phyloP scores from a whole-genome alignment of 2,329 filamentous ascomycete genomes.

The Coniochaeta sp. region DNA sequence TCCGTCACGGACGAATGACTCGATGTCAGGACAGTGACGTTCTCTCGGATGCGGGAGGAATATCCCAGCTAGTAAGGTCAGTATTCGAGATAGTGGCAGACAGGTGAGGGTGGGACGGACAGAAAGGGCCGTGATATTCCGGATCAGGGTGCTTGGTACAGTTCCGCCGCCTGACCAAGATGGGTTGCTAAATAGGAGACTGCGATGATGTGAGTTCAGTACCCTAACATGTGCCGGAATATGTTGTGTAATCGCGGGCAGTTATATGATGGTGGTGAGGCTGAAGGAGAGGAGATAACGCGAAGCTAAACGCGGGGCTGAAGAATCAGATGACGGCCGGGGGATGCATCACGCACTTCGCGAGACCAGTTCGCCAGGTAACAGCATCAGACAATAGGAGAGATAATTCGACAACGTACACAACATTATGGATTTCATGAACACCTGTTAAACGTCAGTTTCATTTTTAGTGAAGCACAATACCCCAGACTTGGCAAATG shows the following conservation, averaged over 20 bases:
- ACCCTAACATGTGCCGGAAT: background rate
- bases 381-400: background rate
- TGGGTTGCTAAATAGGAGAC: slow-evolving; percentile 55
- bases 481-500: slow-evolving; percentile 36
- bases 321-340: background rate
- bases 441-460: slow-evolving; percentile 24
- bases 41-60: slow-evolving; percentile 41
- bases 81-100: background rate
- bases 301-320: background rate
- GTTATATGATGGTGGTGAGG: background rate
- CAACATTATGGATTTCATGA: slow-evolving; percentile 25
- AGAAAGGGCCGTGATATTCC: slow-evolving; percentile 49
- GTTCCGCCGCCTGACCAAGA: slow-evolving; percentile 43
- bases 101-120: slow-evolving; percentile 29
- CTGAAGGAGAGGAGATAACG: background rate
- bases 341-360: background rate
- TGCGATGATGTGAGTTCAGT: slow-evolving; percentile 17
- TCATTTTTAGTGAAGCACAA: slow-evolving; percentile 30
- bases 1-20: slow-evolving; percentile 54
- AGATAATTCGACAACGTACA: slow-evolving; percentile 15
- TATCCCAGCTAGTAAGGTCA: slow-evolving; percentile 40
- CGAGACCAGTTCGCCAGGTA: slow-evolving; percentile 2
- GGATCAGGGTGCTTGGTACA: slow-evolving; percentile 45
- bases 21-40: slow-evolving; percentile 70
- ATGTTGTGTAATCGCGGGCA: background rate